Evolutionary conservation across 75 land plant species (phyloP).

Genomic region (Larix kaempferi): DNA sequence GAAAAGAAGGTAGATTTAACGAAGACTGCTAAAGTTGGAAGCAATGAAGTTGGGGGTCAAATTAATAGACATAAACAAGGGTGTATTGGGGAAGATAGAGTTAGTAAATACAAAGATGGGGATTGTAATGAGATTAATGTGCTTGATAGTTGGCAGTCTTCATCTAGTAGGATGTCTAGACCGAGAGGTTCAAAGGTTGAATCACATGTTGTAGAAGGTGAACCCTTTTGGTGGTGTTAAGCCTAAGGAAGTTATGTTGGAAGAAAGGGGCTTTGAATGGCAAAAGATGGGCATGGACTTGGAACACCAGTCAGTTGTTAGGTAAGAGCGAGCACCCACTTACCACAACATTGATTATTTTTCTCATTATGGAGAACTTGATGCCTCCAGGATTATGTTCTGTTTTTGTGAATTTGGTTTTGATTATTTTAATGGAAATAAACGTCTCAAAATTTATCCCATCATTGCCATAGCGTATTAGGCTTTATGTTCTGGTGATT

Average conservation of each 20-base stretch:
- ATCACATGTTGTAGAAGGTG: constrained; percentile 7
- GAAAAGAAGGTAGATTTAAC: constrained; percentile 23
- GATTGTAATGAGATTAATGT: constrained; percentile 5
- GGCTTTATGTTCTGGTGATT: too few relatives aligned
- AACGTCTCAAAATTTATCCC: too few relatives aligned
- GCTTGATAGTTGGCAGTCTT: constrained; percentile 12
- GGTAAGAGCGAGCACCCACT: background rate
- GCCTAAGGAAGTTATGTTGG: constrained; percentile 34
- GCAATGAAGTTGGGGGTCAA: background rate
- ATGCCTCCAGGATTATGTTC: too few relatives aligned
- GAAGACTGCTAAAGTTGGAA: background rate
- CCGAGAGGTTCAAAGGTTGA: constrained; percentile 5
- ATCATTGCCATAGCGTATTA: too few relatives aligned
- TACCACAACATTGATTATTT: too few relatives aligned
- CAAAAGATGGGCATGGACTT: constrained; percentile 26
- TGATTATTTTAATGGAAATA: too few relatives aligned
- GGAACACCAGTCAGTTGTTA: constrained; percentile 19
- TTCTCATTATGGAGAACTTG: too few relatives aligned
- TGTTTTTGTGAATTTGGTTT: too few relatives aligned
- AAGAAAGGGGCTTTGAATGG: constrained; percentile 27
- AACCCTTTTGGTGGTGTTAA: constrained; percentile 33
- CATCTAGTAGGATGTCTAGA: constrained; percentile 19
- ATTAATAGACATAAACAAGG: background rate
- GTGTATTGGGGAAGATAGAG: background rate
- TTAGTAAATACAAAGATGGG: background rate